Conservation (phyloP, 345 rosid genomes). For the Eucalyptus rudis region DNA sequence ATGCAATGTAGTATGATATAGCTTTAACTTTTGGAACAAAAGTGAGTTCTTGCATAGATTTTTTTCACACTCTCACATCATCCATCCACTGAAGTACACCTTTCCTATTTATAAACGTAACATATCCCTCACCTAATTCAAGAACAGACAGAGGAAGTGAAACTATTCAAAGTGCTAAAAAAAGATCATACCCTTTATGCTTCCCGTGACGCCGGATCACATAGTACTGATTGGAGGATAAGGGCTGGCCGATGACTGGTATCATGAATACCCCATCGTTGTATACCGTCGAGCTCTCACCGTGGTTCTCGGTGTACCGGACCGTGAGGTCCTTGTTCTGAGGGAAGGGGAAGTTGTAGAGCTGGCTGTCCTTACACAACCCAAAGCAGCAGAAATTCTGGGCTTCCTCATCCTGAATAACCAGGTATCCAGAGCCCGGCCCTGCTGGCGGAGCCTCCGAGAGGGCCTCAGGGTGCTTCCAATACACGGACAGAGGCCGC, state of each 20-base stretch:
- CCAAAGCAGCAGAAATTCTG: slow-evolving; percentile 17
- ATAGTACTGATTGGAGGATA: slow-evolving; percentile 20
- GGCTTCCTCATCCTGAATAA: slow-evolving; percentile 32
- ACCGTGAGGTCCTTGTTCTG: slow-evolving; percentile 21
- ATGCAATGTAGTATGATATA: accelerated
- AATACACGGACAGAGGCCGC: slow-evolving; percentile 34
- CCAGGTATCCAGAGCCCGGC: slow-evolving; percentile 27
- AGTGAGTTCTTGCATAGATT: background rate
- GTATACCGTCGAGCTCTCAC: background rate
- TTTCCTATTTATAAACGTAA: background rate
- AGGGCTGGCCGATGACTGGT: slow-evolving; percentile 23
- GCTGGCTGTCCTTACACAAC: background rate
- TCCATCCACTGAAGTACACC: background rate
- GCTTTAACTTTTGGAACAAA: background rate
- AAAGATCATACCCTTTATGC: slow-evolving; percentile 2
- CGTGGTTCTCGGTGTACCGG: background rate
- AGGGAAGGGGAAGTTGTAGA: slow-evolving; percentile 25
- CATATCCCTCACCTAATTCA: background rate
- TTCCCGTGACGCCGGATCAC: background rate
- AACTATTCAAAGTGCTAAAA: background rate
- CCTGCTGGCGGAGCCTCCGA: slow-evolving; percentile 18
- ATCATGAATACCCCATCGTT: slow-evolving; percentile 1
- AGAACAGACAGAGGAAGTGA: background rate
- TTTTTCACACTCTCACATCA: background rate
- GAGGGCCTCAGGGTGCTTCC: slow-evolving; percentile 8